A percentile compares a stretch with the other conserved stretches of the same genome.
These are phyloP conservation scores for Oryza meridionalis DNA, from an alignment of 176 grass and related monocot species.

Conservation along the genomic window DNA sequence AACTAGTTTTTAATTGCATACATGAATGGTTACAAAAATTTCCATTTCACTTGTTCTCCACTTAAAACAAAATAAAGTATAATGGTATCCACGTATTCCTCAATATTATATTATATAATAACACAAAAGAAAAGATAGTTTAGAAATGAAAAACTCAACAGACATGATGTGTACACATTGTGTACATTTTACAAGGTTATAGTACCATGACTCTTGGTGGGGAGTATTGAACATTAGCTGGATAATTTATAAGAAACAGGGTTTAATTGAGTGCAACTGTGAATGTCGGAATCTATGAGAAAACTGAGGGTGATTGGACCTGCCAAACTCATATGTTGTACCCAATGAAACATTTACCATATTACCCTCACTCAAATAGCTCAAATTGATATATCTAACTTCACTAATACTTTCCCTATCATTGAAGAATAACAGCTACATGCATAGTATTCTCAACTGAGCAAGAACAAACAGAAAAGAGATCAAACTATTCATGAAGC, in stretches of 20 bases:
- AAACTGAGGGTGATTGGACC: neutral
- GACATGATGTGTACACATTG: neutral
- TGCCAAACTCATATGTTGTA: neutral
- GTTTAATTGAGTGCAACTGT: neutral
- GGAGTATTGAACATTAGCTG: neutral
- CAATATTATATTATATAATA: neutral
- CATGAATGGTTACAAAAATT: conserved; percentile 17
- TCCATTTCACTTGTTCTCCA: neutral
- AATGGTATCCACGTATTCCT: neutral
- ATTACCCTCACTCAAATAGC: conserved; percentile 13
- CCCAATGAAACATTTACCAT: neutral
- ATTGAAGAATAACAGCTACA: conserved; percentile 24
- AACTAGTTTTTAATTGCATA: conserved; percentile 17
- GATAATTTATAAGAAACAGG: neutral
- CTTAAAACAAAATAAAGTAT: conserved; percentile 23
- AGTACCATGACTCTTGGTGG: neutral
- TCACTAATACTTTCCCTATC: neutral
- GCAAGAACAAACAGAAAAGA: conserved; percentile 28
- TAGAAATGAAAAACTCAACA: neutral
- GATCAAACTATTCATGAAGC: neutral
- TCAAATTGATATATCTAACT: conserved; percentile 4
- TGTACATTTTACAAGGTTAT: neutral
- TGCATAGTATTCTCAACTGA: conserved; percentile 1
- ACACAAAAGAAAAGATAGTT: neutral
- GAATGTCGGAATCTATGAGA: neutral